A percentile compares a stretch with the other conserved stretches of the same genome.
phyloP scores from a whole-genome alignment of 805 yeast genomes.

The Jamesozyma spencerorum region DNA sequence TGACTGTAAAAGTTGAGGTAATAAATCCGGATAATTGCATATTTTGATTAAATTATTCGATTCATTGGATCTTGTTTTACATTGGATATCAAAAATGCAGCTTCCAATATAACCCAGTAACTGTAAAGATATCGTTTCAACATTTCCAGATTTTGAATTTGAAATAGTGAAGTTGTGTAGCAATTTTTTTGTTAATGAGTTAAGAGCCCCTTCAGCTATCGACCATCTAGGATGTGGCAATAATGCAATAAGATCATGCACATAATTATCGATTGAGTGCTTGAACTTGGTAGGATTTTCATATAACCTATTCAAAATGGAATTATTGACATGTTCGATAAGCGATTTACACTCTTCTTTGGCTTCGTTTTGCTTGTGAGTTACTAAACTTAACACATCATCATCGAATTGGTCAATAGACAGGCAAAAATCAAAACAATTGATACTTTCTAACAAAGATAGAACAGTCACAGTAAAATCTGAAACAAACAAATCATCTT shows the following conservation, averaged over 20 bases:
- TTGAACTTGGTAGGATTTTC: slow-evolving; percentile 27
- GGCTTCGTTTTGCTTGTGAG: slow-evolving; percentile 4
- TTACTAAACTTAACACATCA: slow-evolving; percentile 1
- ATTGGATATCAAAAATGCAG: slow-evolving; percentile 31
- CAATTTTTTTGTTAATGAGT: slow-evolving; percentile 37
- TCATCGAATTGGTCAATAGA: slow-evolving; percentile 1
- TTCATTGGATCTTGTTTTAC: slow-evolving; percentile 11
- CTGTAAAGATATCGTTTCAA: slow-evolving; percentile 49
- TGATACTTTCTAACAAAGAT: slow-evolving; percentile 19
- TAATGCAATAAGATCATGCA: slow-evolving; percentile 47
- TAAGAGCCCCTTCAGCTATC: slow-evolving; percentile 43
- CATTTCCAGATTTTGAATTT: slow-evolving; percentile 31
- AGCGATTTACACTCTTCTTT: slow-evolving; percentile 4
- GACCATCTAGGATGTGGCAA: slow-evolving; percentile 54
- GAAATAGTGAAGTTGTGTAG: slow-evolving; percentile 31
- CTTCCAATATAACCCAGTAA: slow-evolving; percentile 54
- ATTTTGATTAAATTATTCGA: slow-evolving; percentile 16
- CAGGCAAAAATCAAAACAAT: slow-evolving; percentile 8
- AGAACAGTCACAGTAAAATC: slow-evolving; percentile 25
- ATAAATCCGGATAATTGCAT: slow-evolving; percentile 18
- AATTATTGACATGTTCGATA: slow-evolving; percentile 21
- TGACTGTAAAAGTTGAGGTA: slow-evolving; percentile 11
- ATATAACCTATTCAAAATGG: slow-evolving; percentile 16
- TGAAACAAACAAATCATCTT: slow-evolving; percentile 12
- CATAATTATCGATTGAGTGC: slow-evolving; percentile 40